phyloP scores from a whole-genome alignment of 2,329 filamentous ascomycete species.

The Furcasterigmium sp. region DNA sequence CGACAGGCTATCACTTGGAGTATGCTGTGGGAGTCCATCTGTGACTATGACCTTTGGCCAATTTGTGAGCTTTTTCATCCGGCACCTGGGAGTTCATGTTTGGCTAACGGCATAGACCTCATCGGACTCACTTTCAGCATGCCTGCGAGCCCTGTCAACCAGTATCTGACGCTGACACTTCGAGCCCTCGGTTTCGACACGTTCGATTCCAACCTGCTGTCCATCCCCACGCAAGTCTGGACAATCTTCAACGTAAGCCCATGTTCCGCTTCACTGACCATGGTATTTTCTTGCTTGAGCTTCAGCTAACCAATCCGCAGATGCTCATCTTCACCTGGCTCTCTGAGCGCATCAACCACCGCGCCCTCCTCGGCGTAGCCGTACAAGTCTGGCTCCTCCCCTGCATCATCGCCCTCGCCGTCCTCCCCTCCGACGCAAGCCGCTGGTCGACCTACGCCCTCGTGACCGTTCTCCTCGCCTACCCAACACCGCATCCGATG shows the following conservation, averaged over 20 bases:
- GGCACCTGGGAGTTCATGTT: background rate
- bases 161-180: slow-evolving; percentile 49
- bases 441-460: slow-evolving; percentile 28
- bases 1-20: slow-evolving; percentile 43
- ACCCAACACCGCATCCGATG: slow-evolving; percentile 40
- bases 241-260: slow-evolving; percentile 1
- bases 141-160: slow-evolving; percentile 36
- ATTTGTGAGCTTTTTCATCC: slow-evolving; percentile 23
- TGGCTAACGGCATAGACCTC: slow-evolving; percentile 21
- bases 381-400: slow-evolving; percentile 49
- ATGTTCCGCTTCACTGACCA: no score
- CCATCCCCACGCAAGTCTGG: slow-evolving; percentile 40
- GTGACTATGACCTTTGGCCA: slow-evolving; percentile 54
- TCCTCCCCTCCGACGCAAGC: slow-evolving; percentile 7
- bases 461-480: slow-evolving; percentile 26
- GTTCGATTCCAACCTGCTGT: slow-evolving; percentile 45
- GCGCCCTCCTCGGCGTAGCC: slow-evolving; percentile 33
- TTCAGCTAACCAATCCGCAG: background rate
- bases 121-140: slow-evolving; percentile 43
- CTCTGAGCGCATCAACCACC: slow-evolving; percentile 33
- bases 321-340: slow-evolving; percentile 23
- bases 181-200: slow-evolving; percentile 44
- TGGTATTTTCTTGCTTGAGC: slow-evolving; percentile 16
- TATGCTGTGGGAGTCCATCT: slow-evolving; percentile 42
- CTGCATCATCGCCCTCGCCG: slow-evolving; percentile 39